Evolutionary conservation across 306 rosid species (phyloP).

Genomic region (Fragaria nilgerrensis): DNA sequence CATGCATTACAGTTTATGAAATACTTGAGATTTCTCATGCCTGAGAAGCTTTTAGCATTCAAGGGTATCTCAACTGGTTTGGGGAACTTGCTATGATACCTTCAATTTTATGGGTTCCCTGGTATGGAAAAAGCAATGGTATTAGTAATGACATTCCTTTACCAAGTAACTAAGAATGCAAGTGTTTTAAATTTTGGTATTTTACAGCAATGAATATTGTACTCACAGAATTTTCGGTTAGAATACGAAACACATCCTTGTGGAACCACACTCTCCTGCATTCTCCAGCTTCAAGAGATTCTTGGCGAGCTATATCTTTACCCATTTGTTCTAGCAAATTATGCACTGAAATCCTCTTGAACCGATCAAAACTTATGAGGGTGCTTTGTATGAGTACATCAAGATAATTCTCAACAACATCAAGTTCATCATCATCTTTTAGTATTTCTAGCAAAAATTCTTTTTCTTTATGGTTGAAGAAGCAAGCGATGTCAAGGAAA

Average conservation of each 20-base stretch:
- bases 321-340: slow-evolving; percentile 43
- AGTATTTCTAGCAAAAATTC: slow-evolving; percentile 32
- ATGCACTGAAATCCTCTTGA: slow-evolving; percentile 24
- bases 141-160: not conserved
- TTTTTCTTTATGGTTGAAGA: slow-evolving; percentile 13
- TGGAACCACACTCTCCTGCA: slow-evolving; percentile 38
- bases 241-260: too few species aligned
- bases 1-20: too few species aligned
- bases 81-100: too few species aligned
- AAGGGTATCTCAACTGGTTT: too few species aligned
- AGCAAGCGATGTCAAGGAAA: slow-evolving; percentile 45
- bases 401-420: not conserved
- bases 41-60: too few species aligned
- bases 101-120: too few species aligned
- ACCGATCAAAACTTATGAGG: slow-evolving; percentile 9
- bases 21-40: too few species aligned
- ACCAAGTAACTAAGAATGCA: not conserved
- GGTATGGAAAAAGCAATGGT: too few species aligned
- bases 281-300: slow-evolving; percentile 9
- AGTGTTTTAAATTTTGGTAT: too few species aligned
- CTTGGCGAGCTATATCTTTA: slow-evolving; percentile 19
- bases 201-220: too few species aligned
- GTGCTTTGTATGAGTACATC: not conserved
- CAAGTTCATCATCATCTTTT: slow-evolving; percentile 25
- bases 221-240: not conserved